Conservation (phyloP, 345 rosid genomes). For the Nephelium lappaceum region DNA sequence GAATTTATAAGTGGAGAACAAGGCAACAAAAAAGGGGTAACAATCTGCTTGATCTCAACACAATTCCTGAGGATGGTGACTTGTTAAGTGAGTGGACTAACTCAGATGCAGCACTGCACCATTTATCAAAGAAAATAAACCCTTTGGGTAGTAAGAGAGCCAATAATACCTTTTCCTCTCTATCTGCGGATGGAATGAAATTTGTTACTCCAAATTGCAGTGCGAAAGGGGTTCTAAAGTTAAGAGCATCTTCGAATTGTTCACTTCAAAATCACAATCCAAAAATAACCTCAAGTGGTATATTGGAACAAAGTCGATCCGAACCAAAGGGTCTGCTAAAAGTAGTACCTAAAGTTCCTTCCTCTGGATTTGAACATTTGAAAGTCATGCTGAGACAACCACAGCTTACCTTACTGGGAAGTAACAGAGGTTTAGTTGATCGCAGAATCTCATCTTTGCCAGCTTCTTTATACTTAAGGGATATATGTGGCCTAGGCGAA, state of each 20-base stretch:
- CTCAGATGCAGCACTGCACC: conserved; percentile 26
- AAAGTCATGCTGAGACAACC: conserved; percentile 32
- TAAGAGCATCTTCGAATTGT: conserved; percentile 36
- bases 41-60: conserved; percentile 58
- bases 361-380: conserved; percentile 32
- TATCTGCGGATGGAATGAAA: conserved; percentile 31
- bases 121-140: conserved; percentile 31
- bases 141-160: conserved; percentile 27
- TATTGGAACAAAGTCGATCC: conserved; percentile 29
- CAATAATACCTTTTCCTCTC: conserved; percentile 24
- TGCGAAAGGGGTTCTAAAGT: conserved; percentile 46
- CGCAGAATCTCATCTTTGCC: conserved; percentile 31
- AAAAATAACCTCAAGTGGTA: conserved; percentile 26
- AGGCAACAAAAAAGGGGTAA: conserved; percentile 36
- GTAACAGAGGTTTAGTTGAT: conserved; percentile 33
- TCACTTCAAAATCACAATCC: conserved; percentile 31
- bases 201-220: conserved; percentile 29
- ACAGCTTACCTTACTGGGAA: conserved; percentile 21
- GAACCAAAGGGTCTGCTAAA: conserved; percentile 64
- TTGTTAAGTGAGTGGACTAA: conserved; percentile 33
- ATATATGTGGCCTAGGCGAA: conserved; percentile 29
- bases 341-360: conserved; percentile 48
- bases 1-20: conserved; percentile 48
- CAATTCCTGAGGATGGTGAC: conserved; percentile 49
- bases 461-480: conserved; percentile 29